Base-by-base conservation (phyloP, 78 protist genomes). In the Dictyostelium capitatum region DNA sequence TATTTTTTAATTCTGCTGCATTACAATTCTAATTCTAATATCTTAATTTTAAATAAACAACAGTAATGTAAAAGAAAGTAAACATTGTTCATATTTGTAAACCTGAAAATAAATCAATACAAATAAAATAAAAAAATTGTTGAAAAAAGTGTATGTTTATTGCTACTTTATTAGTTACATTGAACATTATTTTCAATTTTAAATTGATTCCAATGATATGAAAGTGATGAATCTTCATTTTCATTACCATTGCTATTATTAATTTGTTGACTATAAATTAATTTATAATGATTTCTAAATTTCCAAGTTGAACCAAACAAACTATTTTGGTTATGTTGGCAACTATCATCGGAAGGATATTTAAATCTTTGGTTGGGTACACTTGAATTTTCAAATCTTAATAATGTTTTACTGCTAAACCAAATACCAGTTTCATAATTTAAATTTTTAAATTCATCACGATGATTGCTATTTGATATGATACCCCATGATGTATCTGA, bases 371-470 rank as follows among this genome's bases (percentile, higher is more conserved):
- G 75, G 0, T 1, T n/a, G 0, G 75, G 75, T 12, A 32, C 19
- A 32, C 30, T 17, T 17, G 7, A 15, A 25, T 41, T 41, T 67
- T 67, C 75, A 17, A 67, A 67, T 17, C 30, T 67, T 32, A 30
- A 30, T 28, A 67, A 67, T 12, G 48, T 32, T 3, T 67, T 32
- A 0, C 19, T 28, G 17, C 75, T 72, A 15, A 81, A 46, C 62
- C 72, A 81, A 46, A 81, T 64, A 25, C 89, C 89, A 25, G 89
- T 81, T 47, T 81, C 89, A 64, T 62, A 81, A 6, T 81, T 81
- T 17, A 15, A 11, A 17, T 46, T 64, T 78, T 78, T 12, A 4
- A 78, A 37, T 50, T 30, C 30, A 2, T 10, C 10, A 6, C 12
- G n/a, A 2, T 37, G 43, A 37, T 37, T 37, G 2, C 43, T 2